phyloP scores from a whole-genome alignment of 768 basidiomycete species.

The Leccinum boreale region DNA sequence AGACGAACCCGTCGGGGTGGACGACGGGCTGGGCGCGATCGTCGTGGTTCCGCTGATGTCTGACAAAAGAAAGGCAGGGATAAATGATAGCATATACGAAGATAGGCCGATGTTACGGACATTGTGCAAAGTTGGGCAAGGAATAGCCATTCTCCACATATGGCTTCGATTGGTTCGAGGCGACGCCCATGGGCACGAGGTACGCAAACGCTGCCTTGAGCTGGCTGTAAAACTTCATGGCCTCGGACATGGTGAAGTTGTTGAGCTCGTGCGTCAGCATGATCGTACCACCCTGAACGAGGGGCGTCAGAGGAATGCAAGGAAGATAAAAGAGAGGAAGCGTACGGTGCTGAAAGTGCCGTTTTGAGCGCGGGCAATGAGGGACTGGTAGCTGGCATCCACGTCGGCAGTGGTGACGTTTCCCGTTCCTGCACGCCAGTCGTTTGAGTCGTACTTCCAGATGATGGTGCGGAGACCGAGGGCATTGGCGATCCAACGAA shows the following conservation, averaged over 20 bases:
- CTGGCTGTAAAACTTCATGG: constrained; percentile 47
- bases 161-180: constrained; percentile 48
- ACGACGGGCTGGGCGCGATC: not conserved
- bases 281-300: constrained; percentile 43
- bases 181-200: constrained; percentile 53
- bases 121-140: constrained; percentile 43
- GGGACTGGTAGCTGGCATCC: constrained; percentile 49
- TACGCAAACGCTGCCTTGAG: constrained; percentile 44
- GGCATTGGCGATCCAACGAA: constrained; percentile 64
- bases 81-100: not conserved
- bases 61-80: not conserved
- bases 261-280: constrained; percentile 58
- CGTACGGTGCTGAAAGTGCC: constrained; percentile 41
- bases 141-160: constrained; percentile 48
- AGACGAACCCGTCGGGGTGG: constrained; percentile 2
- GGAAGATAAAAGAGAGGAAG: not conserved
- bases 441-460: constrained; percentile 69
- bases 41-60: constrained; percentile 28
- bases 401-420: constrained; percentile 43
- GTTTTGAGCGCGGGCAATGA: constrained; percentile 45
- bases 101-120: constrained; percentile 25
- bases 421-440: constrained; percentile 63
- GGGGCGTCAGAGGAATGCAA: not conserved
- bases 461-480: constrained; percentile 70
- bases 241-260: constrained; percentile 60